Evolutionary conservation across 1,284 basidiomycete species (phyloP).

Genomic region (Apiotrichum veenhuisii): DNA sequence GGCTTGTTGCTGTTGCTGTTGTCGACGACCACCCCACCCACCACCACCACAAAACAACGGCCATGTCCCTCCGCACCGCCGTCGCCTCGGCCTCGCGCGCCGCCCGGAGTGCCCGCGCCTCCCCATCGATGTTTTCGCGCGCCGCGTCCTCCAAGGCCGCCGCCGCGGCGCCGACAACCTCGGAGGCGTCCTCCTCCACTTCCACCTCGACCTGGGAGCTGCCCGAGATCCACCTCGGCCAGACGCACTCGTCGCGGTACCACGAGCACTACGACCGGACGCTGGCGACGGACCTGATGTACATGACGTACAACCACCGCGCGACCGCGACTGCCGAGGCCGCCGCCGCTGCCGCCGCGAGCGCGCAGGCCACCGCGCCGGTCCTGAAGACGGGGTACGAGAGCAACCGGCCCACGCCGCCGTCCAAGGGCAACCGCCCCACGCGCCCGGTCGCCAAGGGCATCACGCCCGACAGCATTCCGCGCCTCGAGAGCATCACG

Average conservation of each 20-base stretch:
- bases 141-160: conserved; percentile 11
- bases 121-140: conserved; percentile 2
- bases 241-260: conserved; percentile 69
- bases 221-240: conserved; percentile 50
- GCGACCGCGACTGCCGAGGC: conserved; percentile 12
- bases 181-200: conserved; percentile 2
- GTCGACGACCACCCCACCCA: not conserved
- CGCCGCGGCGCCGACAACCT: not conserved
- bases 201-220: conserved; percentile 19
- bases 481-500: conserved; percentile 75
- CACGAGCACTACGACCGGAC: conserved; percentile 80
- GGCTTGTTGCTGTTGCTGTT: not conserved
- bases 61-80: conserved; percentile 19
- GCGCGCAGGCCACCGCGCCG: conserved; percentile 24
- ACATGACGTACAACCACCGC: conserved; percentile 88
- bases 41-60: not conserved
- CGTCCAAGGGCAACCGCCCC: conserved; percentile 44
- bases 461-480: conserved; percentile 63
- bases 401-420: conserved; percentile 44
- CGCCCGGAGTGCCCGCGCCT: conserved; percentile 5
- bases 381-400: conserved; percentile 44
- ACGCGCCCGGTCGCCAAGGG: conserved; percentile 48
- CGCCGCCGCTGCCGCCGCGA: conserved; percentile 3
- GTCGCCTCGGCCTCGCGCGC: conserved; percentile 14
- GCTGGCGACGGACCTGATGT: conserved; percentile 82